These are phyloP conservation scores for Hygrocybe coccinea DNA, from an alignment of 768 basidiomycete genomes.

Conservation along the genomic window DNA sequence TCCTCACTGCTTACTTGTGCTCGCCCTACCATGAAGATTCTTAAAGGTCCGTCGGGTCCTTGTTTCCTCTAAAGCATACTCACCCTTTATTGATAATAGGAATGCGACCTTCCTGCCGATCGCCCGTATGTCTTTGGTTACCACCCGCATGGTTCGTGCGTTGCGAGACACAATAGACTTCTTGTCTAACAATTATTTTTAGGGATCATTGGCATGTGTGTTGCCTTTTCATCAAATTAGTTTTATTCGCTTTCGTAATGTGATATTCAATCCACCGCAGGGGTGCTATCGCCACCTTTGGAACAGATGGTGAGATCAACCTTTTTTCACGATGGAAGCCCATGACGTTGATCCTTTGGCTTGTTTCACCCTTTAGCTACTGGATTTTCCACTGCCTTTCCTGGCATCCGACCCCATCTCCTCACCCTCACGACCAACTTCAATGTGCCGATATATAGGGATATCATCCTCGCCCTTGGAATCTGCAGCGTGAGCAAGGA, in stretches of 20 bases:
- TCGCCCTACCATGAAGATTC: conserved; percentile 30
- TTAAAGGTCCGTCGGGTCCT: conserved; percentile 40
- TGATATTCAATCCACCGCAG: conserved; percentile 34
- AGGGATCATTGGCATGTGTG: conserved; percentile 98
- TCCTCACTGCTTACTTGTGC: conserved; percentile 24
- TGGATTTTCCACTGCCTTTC: conserved; percentile 84
- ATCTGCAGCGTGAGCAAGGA: conserved; percentile 89
- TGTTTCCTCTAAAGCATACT: conserved; percentile 11
- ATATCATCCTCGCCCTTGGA: conserved; percentile 80
- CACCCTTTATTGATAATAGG: conserved; percentile 41
- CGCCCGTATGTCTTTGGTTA: conserved; percentile 96
- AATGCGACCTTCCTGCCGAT: conserved; percentile 85
- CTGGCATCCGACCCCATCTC: conserved; percentile 89
- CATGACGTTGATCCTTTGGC: too few species aligned
- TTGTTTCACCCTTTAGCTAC: conserved; percentile 52
- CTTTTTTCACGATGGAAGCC: not conserved
- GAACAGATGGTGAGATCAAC: conserved; percentile 68
- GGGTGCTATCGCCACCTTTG: conserved; percentile 95
- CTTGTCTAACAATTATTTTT: not conserved
- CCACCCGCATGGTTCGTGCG: conserved; percentile 80
- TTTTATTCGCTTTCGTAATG: not conserved
- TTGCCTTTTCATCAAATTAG: conserved; percentile 9
- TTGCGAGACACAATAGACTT: not conserved
- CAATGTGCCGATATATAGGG: conserved; percentile 87
- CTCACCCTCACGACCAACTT: conserved; percentile 90